A percentile compares a stretch with the other conserved stretches of the same genome.
Conservation (phyloP, 495 filamentous ascomycete species). For the Bombardia bombarda region DNA sequence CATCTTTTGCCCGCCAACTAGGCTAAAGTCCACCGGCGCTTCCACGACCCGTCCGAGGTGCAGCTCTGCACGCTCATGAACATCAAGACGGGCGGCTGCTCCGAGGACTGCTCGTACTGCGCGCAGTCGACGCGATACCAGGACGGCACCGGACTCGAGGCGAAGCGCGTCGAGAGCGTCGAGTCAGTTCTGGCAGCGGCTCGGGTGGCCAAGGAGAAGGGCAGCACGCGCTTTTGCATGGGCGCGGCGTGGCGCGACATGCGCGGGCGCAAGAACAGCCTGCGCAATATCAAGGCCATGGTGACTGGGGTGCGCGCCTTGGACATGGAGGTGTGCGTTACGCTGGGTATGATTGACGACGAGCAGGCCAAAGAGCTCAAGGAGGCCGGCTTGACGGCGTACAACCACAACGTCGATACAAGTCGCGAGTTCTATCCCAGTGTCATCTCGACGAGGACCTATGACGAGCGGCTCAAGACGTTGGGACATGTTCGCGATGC, state of each 20-base stretch:
- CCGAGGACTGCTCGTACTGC: slow-evolving; percentile 84
- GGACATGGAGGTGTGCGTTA: slow-evolving; percentile 83
- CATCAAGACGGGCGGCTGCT: slow-evolving; percentile 89
- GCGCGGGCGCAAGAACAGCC: slow-evolving; percentile 71
- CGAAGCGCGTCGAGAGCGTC: slow-evolving; percentile 67
- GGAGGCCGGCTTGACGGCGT: slow-evolving; percentile 76
- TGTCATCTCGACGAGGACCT: slow-evolving; percentile 72
- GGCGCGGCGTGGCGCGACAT: slow-evolving; percentile 88
- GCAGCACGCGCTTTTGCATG: slow-evolving; percentile 85
- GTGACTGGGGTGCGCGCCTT: slow-evolving; percentile 65
- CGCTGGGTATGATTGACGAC: slow-evolving; percentile 78
- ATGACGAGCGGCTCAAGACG: slow-evolving; percentile 74
- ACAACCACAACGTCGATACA: slow-evolving; percentile 87
- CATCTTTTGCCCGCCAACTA: slow-evolving; percentile 21
- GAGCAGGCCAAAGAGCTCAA: slow-evolving; percentile 70
- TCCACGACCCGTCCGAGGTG: slow-evolving; percentile 69
- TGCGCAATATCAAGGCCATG: slow-evolving; percentile 76
- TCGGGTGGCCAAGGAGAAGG: slow-evolving; percentile 65
- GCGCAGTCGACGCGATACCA: slow-evolving; percentile 75
- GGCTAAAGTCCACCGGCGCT: slow-evolving; percentile 68
- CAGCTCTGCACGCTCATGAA: slow-evolving; percentile 91
- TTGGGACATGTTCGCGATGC: slow-evolving; percentile 69
- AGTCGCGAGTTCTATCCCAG: slow-evolving; percentile 76
- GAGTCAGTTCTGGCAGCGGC: slow-evolving; percentile 71
- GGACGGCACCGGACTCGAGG: slow-evolving; percentile 71